Evolutionary conservation across 768 basidiomycete species (phyloP).

Genomic region (Omphalotus guepiniiformis): DNA sequence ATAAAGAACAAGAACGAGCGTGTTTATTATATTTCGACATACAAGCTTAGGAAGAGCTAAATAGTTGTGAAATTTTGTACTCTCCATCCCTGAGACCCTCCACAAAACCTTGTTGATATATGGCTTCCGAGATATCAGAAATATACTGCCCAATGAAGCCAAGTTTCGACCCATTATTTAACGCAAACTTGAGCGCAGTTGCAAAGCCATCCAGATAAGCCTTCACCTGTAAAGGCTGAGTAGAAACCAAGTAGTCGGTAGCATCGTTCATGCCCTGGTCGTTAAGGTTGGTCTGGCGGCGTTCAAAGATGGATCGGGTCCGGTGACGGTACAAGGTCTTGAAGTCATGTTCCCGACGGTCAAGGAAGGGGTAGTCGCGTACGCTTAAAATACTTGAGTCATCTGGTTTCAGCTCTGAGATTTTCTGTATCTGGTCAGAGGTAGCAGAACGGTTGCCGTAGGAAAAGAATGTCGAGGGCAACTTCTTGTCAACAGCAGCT

Average conservation of each 20-base stretch:
- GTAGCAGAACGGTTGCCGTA: conserved; percentile 25
- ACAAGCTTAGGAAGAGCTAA: too few species aligned
- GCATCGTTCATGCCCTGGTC: conserved; percentile 4
- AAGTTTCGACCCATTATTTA: conserved; percentile 41
- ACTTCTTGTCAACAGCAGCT: conserved; percentile 47
- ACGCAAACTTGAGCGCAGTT: conserved; percentile 52
- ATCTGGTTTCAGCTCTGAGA: background rate
- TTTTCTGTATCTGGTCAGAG: background rate
- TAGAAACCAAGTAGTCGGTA: conserved; percentile 14
- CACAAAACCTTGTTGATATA: conserved; percentile 44
- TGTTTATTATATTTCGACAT: too few species aligned
- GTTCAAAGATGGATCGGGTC: background rate
- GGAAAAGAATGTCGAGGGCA: conserved; percentile 56
- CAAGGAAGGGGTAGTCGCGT: too few species aligned
- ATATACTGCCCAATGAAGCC: conserved; percentile 64
- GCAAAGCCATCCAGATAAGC: conserved; percentile 54
- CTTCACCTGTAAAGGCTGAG: conserved; percentile 13
- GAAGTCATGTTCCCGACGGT: conserved; percentile 9
- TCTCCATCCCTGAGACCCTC: conserved; percentile 47
- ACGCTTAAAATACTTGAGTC: too few species aligned
- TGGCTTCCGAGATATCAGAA: conserved; percentile 39
- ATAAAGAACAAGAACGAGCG: too few species aligned
- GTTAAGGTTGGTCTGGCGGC: background rate
- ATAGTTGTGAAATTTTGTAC: conserved; percentile 10
- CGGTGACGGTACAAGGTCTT: background rate